phyloP scores from a whole-genome alignment of 1,284 basidiomycete genomes.

The Mycosarcoma mackinlayi region DNA sequence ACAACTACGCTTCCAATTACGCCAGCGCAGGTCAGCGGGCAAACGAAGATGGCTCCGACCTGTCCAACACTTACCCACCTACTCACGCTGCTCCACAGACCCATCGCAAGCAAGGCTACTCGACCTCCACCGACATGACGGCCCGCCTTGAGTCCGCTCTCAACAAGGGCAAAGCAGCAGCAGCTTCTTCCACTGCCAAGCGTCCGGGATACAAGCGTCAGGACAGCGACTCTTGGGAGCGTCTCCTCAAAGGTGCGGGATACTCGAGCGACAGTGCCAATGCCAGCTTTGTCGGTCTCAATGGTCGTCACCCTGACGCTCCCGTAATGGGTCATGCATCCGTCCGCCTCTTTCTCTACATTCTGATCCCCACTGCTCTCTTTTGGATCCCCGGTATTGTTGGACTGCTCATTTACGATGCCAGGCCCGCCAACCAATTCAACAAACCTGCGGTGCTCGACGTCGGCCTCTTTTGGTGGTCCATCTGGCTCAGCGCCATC shows the following conservation, averaged over 20 bases:
- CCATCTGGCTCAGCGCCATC: constrained; percentile 81
- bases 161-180: constrained; percentile 15
- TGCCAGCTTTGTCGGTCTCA: constrained; percentile 49
- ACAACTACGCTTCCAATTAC: constrained; percentile 30
- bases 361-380: constrained; percentile 49
- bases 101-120: constrained; percentile 15
- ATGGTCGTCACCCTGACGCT: constrained; percentile 13
- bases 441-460: constrained; percentile 70
- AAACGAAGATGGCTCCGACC: constrained; percentile 22
- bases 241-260: constrained; percentile 47
- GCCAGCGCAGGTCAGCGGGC: constrained; percentile 37
- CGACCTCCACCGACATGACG: constrained; percentile 32
- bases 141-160: constrained; percentile 11
- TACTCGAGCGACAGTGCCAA: constrained; percentile 40
- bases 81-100: neutral
- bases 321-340: constrained; percentile 25
- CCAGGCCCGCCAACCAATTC: constrained; percentile 73
- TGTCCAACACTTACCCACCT: constrained; percentile 35
- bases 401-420: constrained; percentile 72
- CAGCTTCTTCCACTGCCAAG: constrained; percentile 13
- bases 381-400: constrained; percentile 75
- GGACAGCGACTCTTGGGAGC: constrained; percentile 52
- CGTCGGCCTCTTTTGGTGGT: constrained; percentile 82
- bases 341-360: constrained; percentile 37
- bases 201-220: constrained; percentile 32